phyloP scores from a whole-genome alignment of 2,329 filamentous ascomycete genomes.

The Sclerotinia glacialis region DNA sequence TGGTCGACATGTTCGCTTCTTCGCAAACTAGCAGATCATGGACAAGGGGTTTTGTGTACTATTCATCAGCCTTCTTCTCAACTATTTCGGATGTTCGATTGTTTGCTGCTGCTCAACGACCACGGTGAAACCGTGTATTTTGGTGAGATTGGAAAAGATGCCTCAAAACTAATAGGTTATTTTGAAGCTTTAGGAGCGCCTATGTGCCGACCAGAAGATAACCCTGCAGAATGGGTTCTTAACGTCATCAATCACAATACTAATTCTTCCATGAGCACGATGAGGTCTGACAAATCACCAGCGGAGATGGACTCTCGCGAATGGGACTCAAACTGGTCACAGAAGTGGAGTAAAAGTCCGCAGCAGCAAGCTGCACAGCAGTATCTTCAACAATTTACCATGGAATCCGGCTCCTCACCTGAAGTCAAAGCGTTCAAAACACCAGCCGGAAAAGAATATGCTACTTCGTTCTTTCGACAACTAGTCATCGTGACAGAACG shows the following conservation, averaged over 20 bases:
- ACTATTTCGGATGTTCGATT: constrained; percentile 85
- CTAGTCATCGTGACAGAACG: constrained; percentile 53
- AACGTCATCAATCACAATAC: constrained; percentile 48
- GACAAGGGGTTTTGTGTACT: constrained; percentile 87
- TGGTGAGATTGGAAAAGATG: constrained; percentile 58
- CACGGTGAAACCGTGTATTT: constrained; percentile 76
- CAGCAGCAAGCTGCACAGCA: constrained; percentile 47
- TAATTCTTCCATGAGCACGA: constrained; percentile 43
- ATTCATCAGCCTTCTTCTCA: constrained; percentile 93
- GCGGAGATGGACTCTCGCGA: too few species aligned
- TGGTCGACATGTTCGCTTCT: constrained; percentile 85
- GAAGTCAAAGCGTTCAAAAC: too few species aligned
- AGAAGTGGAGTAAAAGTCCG: constrained; percentile 60
- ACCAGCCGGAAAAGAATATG: constrained; percentile 49
- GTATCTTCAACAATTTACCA: constrained; percentile 24
- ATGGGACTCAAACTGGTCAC: constrained; percentile 31
- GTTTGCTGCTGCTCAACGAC: constrained; percentile 68
- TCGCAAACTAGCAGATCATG: constrained; percentile 79
- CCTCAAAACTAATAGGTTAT: constrained; percentile 49
- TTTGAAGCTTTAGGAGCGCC: constrained; percentile 69
- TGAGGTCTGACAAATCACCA: too few species aligned
- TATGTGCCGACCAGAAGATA: constrained; percentile 62
- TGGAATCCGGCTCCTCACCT: not conserved
- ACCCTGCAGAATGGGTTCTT: constrained; percentile 71
- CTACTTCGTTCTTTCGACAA: constrained; percentile 57